These are phyloP conservation scores for Zostera marina DNA, from an alignment of 116 monocot genomes.

Conservation along the genomic window DNA sequence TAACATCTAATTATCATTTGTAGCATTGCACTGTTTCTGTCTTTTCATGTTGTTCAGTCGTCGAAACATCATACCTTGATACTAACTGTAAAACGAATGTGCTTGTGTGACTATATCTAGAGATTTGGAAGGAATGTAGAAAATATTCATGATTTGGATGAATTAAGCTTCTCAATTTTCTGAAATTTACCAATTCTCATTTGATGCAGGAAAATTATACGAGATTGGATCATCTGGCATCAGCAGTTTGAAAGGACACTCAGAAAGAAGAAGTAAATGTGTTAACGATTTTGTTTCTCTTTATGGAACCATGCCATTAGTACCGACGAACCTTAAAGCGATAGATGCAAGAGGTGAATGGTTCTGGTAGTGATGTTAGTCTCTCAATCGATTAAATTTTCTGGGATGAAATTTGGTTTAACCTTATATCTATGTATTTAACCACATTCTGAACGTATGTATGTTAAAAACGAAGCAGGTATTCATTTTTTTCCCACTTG, in stretches of 20 bases:
- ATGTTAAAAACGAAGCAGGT: no score
- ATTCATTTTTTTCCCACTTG: no score
- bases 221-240: constrained; percentile 67
- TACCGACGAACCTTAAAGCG: constrained; percentile 40
- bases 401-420: neutral
- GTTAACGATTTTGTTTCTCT: constrained; percentile 43
- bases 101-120: no score
- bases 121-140: no score
- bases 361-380: constrained; percentile 37
- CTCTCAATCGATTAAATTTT: neutral
- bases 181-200: neutral
- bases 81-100: no score
- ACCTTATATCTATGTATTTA: no score
- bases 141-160: no score
- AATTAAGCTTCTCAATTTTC: constrained; percentile 1
- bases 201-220: constrained; percentile 35
- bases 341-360: constrained; percentile 44
- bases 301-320: constrained; percentile 49
- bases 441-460: no score
- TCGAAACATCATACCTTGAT: no score
- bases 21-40: no score
- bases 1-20: no score
- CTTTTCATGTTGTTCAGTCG: no score
- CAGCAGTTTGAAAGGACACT: constrained; percentile 52
- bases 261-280: constrained; percentile 30